phyloP scores from a whole-genome alignment of 2,329 filamentous ascomycete genomes.

The Pseudogymnoascus sp. region DNA sequence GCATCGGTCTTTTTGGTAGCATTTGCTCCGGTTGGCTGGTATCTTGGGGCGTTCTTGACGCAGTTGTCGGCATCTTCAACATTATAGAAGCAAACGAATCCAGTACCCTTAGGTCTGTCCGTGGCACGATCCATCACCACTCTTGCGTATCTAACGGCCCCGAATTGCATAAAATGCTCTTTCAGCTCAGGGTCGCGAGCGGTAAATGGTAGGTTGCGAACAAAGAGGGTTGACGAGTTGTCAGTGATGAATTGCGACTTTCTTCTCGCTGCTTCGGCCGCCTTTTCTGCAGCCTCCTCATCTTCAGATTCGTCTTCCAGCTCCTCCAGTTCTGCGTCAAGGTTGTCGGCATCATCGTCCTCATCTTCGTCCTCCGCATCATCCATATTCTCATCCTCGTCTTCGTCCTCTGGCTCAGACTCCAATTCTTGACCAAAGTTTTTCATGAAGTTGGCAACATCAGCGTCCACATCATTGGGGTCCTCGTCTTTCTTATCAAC shows the following conservation, averaged over 20 bases:
- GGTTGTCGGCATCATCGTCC: conserved; percentile 39
- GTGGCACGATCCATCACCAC: conserved; percentile 82
- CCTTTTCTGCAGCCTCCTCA: conserved; percentile 34
- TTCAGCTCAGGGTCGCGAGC: conserved; percentile 75
- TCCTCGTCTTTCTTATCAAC: conserved; percentile 27
- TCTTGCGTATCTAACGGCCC: conserved; percentile 79
- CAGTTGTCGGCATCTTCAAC: conserved; percentile 67
- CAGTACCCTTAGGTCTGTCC: conserved; percentile 81
- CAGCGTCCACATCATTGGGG: conserved; percentile 30
- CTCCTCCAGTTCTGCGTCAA: conserved; percentile 31
- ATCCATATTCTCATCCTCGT: conserved; percentile 35
- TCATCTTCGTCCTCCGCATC: conserved; percentile 51
- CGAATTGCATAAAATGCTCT: conserved; percentile 81
- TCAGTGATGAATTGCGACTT: conserved; percentile 39
- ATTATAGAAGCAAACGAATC: conserved; percentile 88
- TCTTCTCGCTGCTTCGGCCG: conserved; percentile 29
- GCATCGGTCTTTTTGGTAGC: conserved; percentile 25
- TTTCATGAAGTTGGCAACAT: conserved; percentile 26
- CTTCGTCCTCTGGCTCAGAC: conserved; percentile 30
- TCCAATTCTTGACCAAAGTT: conserved; percentile 28
- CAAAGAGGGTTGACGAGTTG: conserved; percentile 74
- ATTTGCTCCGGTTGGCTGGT: conserved; percentile 34
- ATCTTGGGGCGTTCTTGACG: conserved; percentile 63
- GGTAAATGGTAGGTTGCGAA: conserved; percentile 90
- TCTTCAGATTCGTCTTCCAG: conserved; percentile 30